Percentiles rank a stretch among this genome's conserved stretches.
phyloP scores from a whole-genome alignment of 805 yeast species.

The Candida ficus region DNA sequence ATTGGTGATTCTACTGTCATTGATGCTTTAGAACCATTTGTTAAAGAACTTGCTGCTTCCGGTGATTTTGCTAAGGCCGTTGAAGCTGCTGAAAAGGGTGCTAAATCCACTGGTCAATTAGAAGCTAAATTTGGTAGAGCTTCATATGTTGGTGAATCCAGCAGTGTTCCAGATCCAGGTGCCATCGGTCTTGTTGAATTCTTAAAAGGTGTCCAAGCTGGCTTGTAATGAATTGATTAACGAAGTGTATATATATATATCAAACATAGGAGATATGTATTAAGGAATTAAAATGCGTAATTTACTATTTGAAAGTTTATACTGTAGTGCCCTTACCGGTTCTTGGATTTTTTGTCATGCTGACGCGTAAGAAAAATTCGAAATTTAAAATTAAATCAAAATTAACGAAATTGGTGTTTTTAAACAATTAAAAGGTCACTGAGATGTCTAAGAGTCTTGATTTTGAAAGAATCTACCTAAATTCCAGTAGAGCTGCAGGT shows the following conservation, averaged over 20 bases:
- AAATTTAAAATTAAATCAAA: not conserved
- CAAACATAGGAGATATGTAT: too few relatives aligned
- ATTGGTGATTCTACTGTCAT: constrained; percentile 84
- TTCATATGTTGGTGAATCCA: constrained; percentile 77
- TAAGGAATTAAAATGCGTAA: too few relatives aligned
- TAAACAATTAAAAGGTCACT: not conserved
- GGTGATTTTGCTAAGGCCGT: constrained; percentile 56
- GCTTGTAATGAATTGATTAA: constrained; percentile 11
- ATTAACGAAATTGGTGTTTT: not conserved
- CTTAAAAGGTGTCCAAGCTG: constrained; percentile 33
- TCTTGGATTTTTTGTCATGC: too few relatives aligned
- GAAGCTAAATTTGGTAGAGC: constrained; percentile 93
- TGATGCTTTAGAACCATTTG: constrained; percentile 87
- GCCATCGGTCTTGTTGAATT: constrained; percentile 76
- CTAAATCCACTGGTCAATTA: constrained; percentile 65
- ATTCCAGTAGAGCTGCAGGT: constrained; percentile 80
- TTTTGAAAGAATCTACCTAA: constrained; percentile 85
- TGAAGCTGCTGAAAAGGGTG: constrained; percentile 67
- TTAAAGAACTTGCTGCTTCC: constrained; percentile 49
- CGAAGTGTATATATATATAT: too few relatives aligned
- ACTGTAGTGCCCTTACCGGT: too few relatives aligned
- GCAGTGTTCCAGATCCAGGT: constrained; percentile 85
- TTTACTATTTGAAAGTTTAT: too few relatives aligned
- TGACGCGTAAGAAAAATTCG: not conserved
- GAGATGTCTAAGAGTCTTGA: constrained; percentile 38